Conservation (phyloP, 345 rosid genomes). For the Gossypium thurberi region DNA sequence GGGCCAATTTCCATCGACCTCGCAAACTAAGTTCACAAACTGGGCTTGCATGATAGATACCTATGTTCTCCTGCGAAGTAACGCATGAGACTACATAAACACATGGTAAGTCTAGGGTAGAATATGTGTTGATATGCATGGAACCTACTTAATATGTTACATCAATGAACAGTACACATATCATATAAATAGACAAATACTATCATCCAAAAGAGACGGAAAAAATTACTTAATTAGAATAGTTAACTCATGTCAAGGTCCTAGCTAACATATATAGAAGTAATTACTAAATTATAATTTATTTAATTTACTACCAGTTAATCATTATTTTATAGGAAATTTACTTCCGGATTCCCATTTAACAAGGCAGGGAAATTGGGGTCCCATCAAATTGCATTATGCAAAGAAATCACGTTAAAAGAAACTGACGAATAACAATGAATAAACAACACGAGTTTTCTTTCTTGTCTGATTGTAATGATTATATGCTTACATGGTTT, state of each 20-base stretch:
- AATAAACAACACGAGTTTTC: constrained; percentile 13
- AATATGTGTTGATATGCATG: no score
- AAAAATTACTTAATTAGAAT: no score
- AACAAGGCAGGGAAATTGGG: neutral
- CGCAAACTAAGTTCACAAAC: accelerated
- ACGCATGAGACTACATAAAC: no score
- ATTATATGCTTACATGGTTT: constrained; percentile 7
- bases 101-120: no score
- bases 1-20: no score
- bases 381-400: neutral
- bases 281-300: neutral
- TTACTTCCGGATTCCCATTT: neutral
- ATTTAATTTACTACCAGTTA: neutral
- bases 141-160: no score
- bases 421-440: constrained; percentile 6
- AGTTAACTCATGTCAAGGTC: neutral
- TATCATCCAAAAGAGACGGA: no score
- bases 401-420: neutral
- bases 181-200: no score
- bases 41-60: no score
- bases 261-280: neutral
- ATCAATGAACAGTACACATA: no score
- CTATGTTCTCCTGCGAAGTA: no score
- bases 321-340: constrained; percentile 3
- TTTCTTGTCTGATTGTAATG: constrained; percentile 13